Conservation (phyloP, 257 asterid genomes). For the Capsicum pubescens region DNA sequence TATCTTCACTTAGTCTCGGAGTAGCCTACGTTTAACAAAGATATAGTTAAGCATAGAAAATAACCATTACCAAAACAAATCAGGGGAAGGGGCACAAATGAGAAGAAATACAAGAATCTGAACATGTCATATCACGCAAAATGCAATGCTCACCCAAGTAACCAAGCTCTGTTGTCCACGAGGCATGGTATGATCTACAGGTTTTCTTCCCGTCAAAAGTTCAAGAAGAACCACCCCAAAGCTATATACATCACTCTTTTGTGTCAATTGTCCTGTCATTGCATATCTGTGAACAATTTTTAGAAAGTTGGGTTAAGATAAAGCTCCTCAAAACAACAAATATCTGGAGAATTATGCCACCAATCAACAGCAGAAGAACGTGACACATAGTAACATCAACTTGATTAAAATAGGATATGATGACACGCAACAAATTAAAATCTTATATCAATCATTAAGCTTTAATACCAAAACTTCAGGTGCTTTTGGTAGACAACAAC, state of each 20-base stretch:
- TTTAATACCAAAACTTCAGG: conserved; percentile 5
- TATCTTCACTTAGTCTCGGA: conserved; percentile 49
- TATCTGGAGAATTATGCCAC: not conserved
- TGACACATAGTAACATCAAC: not conserved
- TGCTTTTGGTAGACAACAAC: not conserved
- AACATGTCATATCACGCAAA: not conserved
- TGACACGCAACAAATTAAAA: not conserved
- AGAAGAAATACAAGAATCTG: not conserved
- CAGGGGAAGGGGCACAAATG: not conserved
- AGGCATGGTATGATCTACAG: conserved; percentile 53
- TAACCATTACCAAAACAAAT: not conserved
- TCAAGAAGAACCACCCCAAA: conserved; percentile 52
- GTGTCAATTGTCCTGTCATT: conserved; percentile 38
- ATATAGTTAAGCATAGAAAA: not conserved
- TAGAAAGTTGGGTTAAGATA: not conserved
- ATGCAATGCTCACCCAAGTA: conserved; percentile 34
- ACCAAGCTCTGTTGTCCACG: conserved; percentile 38
- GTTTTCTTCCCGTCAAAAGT: conserved; percentile 50
- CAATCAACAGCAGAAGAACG: conserved; percentile 7
- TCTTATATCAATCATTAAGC: not conserved
- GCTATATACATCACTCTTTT: conserved; percentile 42
- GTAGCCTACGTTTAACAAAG: conserved; percentile 35
- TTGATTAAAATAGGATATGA: not conserved
- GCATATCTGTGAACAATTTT: conserved; percentile 31
- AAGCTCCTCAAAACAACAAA: not conserved